These are phyloP conservation scores for Mycena pura DNA, from an alignment of 768 basidiomycete species.

Conservation along the genomic window DNA sequence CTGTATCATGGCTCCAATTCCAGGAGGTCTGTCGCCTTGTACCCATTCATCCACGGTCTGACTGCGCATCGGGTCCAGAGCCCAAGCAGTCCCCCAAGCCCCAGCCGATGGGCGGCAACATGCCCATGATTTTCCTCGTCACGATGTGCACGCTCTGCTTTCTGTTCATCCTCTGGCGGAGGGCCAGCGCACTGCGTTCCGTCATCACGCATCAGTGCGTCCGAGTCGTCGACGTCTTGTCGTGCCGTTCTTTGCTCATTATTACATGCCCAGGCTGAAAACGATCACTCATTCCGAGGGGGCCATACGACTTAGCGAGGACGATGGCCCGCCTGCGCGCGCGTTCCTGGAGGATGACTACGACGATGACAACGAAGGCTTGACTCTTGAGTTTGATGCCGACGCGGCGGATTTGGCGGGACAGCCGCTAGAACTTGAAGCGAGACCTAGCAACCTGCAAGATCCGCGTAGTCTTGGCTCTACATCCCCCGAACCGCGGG, in stretches of 20 bases:
- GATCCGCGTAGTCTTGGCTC: too few species aligned
- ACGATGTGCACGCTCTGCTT: constrained; percentile 63
- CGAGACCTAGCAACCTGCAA: too few species aligned
- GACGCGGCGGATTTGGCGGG: too few species aligned
- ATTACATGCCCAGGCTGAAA: constrained; percentile 53
- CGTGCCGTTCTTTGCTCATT: neutral
- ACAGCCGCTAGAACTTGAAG: too few species aligned
- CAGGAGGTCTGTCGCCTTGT: constrained; percentile 4
- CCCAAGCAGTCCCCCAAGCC: constrained; percentile 67
- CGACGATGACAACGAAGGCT: constrained; percentile 53
- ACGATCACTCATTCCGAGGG: constrained; percentile 62
- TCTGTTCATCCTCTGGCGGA: constrained; percentile 69
- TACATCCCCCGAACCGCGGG: too few species aligned
- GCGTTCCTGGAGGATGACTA: constrained; percentile 69
- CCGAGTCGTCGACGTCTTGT: neutral
- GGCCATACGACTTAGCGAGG: constrained; percentile 69
- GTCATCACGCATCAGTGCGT: constrained; percentile 71
- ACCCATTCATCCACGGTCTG: neutral
- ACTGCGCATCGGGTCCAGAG: constrained; percentile 42
- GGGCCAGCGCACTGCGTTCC: constrained; percentile 58
- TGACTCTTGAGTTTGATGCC: too few species aligned
- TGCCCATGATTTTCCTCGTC: constrained; percentile 58
- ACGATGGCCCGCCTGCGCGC: constrained; percentile 74
- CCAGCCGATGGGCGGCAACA: constrained; percentile 66
- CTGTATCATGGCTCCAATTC: constrained; percentile 1